These are phyloP conservation scores for Pythium oligandrum DNA, from an alignment of 352 stramenopile genomes.

Conservation along the genomic window DNA sequence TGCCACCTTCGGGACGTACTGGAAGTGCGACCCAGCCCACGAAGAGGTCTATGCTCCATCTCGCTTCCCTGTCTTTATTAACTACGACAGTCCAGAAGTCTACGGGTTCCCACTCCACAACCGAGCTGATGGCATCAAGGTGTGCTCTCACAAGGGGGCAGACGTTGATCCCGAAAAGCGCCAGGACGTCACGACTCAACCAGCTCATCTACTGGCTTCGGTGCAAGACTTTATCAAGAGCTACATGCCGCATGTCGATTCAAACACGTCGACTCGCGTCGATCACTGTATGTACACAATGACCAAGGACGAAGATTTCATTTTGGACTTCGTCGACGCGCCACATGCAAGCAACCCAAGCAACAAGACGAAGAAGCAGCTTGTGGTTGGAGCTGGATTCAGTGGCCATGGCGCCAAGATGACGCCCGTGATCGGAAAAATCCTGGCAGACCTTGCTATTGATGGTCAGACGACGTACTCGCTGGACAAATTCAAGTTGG, in stretches of 20 bases:
- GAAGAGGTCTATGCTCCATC: conserved; percentile 34
- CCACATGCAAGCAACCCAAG: background rate
- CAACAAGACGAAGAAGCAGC: conserved; percentile 18
- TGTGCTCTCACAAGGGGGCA: conserved; percentile 57
- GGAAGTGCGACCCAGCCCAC: conserved; percentile 27
- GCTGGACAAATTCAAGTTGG: conserved; percentile 26
- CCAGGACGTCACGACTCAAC: conserved; percentile 28
- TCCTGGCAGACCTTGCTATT: conserved; percentile 65
- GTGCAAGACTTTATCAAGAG: conserved; percentile 37
- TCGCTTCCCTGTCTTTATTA: conserved; percentile 67
- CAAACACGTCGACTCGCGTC: conserved; percentile 29
- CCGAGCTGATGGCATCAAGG: conserved; percentile 53
- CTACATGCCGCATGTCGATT: conserved; percentile 47
- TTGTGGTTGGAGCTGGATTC: conserved; percentile 73
- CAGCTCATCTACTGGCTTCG: conserved; percentile 13
- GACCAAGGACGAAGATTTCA: conserved; percentile 70
- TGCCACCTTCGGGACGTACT: conserved; percentile 64
- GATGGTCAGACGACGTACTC: conserved; percentile 32
- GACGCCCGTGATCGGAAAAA: conserved; percentile 77
- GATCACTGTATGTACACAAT: conserved; percentile 85
- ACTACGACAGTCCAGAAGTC: conserved; percentile 42
- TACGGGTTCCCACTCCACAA: conserved; percentile 55
- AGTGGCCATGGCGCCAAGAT: conserved; percentile 86
- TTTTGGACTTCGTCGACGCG: conserved; percentile 49
- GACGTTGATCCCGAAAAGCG: conserved; percentile 38